Evolutionary conservation across 768 basidiomycete genomes (phyloP).

Genomic region (Lentinus tigrinus): DNA sequence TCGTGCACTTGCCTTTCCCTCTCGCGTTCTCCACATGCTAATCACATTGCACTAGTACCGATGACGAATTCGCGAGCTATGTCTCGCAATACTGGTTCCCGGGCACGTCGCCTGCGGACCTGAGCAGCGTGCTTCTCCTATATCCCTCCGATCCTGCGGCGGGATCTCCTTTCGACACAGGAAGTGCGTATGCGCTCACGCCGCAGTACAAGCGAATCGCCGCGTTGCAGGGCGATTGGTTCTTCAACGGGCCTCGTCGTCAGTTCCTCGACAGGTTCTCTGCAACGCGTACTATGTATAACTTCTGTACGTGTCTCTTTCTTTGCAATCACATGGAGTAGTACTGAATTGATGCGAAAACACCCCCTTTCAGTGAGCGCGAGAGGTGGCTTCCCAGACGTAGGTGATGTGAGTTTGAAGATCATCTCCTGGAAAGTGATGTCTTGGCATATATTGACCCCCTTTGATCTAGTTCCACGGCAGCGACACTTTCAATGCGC

Average conservation of each 20-base stretch:
- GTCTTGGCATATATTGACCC: background rate
- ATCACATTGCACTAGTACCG: constrained; percentile 19
- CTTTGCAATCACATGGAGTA: background rate
- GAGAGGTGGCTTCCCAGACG: constrained; percentile 1
- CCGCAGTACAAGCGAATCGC: constrained; percentile 35
- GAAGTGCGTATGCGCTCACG: constrained; percentile 42
- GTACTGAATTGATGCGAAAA: no score
- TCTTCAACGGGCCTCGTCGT: constrained; percentile 29
- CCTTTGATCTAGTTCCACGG: constrained; percentile 36
- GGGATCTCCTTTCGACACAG: constrained; percentile 57
- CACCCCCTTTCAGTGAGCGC: constrained; percentile 7
- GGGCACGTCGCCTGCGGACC: constrained; percentile 9
- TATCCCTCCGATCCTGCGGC: constrained; percentile 34
- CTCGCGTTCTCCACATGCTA: no score
- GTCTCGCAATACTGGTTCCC: constrained; percentile 25
- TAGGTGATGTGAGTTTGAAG: constrained; percentile 7
- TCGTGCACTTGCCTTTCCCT: background rate
- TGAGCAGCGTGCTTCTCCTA: constrained; percentile 16
- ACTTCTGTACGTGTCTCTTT: constrained; percentile 12
- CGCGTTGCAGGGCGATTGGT: constrained; percentile 27
- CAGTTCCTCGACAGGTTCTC: constrained; percentile 23
- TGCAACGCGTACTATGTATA: constrained; percentile 18
- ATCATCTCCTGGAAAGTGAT: no score
- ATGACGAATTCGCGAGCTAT: constrained; percentile 17
- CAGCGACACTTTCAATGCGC: constrained; percentile 43